phyloP scores from a whole-genome alignment of 306 rosid genomes.

The Amphicarpaea edgeworthii region DNA sequence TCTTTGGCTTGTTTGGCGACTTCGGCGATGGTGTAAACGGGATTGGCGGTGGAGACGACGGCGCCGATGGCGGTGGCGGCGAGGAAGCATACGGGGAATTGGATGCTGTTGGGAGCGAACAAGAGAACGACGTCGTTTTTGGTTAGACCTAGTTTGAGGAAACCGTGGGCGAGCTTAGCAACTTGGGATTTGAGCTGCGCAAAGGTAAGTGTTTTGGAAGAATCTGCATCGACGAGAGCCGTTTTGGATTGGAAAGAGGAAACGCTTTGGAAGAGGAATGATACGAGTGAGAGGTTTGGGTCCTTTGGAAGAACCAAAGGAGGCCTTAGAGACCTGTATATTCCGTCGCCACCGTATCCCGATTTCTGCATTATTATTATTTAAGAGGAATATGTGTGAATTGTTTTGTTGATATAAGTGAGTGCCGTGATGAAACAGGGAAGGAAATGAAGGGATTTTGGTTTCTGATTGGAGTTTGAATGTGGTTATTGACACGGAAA shows the following conservation, averaged over 20 bases:
- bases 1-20: conserved; percentile 69
- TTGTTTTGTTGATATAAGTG: too few species aligned
- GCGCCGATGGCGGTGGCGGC: conserved; percentile 68
- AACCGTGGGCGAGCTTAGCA: conserved; percentile 58
- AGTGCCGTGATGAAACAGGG: too few species aligned
- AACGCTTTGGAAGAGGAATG: conserved; percentile 66
- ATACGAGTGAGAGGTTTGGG: conserved; percentile 61
- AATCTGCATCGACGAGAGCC: conserved; percentile 71
- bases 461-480: too few species aligned
- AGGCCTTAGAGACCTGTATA: conserved; percentile 78
- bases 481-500: too few species aligned
- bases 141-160: conserved; percentile 60
- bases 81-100: conserved; percentile 66
- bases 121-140: conserved; percentile 76
- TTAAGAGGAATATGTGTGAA: too few species aligned
- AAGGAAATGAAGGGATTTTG: too few species aligned
- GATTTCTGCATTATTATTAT: conserved; percentile 83
- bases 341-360: conserved; percentile 76
- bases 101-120: conserved; percentile 65
- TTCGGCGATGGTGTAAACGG: conserved; percentile 64
- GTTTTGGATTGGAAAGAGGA: conserved; percentile 60
- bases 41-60: conserved; percentile 73
- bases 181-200: conserved; percentile 62
- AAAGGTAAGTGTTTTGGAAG: conserved; percentile 59
- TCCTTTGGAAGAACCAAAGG: conserved; percentile 56